Evolutionary conservation across 768 basidiomycete genomes (phyloP).

Genomic region (Agrocybe chaxingu): DNA sequence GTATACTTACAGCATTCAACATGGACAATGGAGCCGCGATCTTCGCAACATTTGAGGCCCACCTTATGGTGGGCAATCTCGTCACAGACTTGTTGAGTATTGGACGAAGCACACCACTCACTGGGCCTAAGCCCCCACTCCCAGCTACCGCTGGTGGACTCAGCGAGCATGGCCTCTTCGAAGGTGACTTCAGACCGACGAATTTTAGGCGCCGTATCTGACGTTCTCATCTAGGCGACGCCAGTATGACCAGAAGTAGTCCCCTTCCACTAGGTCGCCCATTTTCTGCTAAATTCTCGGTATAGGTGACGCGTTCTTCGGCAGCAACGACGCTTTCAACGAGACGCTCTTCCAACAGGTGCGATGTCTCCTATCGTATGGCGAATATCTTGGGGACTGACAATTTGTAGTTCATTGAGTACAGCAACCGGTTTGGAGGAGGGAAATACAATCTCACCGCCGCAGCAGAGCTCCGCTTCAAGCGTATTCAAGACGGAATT

Average conservation of each 20-base stretch:
- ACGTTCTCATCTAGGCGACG: no score
- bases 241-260: no score
- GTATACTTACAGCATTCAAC: no score
- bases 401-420: slow-evolving; percentile 11
- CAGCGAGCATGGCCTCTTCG: slow-evolving; percentile 18
- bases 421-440: slow-evolving; percentile 17
- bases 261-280: no score
- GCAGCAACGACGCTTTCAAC: slow-evolving; percentile 18
- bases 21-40: background rate
- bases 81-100: slow-evolving; percentile 14
- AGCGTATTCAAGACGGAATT: slow-evolving; percentile 21
- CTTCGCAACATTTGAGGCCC: background rate
- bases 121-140: slow-evolving; percentile 15
- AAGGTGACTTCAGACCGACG: slow-evolving; percentile 12
- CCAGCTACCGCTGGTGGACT: slow-evolving; percentile 20
- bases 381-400: background rate
- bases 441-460: slow-evolving; percentile 21
- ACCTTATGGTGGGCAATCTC: background rate
- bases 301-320: slow-evolving; percentile 16
- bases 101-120: slow-evolving; percentile 13
- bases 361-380: background rate
- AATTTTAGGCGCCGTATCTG: no score
- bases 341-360: slow-evolving; percentile 19
- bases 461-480: slow-evolving; percentile 17
- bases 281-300: no score